Conservation (phyloP, 257 asterid genomes). For the Verbascum thapsus region DNA sequence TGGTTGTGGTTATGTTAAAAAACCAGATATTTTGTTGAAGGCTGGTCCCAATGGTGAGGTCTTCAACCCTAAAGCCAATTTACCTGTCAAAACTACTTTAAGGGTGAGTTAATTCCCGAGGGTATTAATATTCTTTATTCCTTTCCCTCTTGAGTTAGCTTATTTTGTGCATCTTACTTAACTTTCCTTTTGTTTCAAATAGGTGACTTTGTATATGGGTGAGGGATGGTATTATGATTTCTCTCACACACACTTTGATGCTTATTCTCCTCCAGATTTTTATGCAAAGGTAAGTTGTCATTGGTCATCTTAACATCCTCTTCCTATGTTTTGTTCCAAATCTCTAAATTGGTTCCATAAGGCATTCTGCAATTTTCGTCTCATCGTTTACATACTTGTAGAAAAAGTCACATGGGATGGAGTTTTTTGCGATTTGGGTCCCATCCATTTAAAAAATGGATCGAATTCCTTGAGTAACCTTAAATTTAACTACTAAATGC, state of each 20-base stretch:
- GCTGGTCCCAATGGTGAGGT: slow-evolving; percentile 28
- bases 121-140: neutral
- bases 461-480: too few species aligned
- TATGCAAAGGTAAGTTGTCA: slow-evolving; percentile 37
- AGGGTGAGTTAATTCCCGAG: slow-evolving; percentile 29
- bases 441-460: too few species aligned
- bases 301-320: neutral
- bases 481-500: too few species aligned
- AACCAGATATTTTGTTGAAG: slow-evolving; percentile 38
- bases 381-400: too few species aligned
- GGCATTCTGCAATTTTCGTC: too few species aligned
- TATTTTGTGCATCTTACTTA: neutral
- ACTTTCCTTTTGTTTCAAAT: neutral
- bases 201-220: slow-evolving; percentile 50
- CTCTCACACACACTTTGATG: slow-evolving; percentile 37
- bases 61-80: slow-evolving; percentile 31
- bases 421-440: too few species aligned
- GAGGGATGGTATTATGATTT: slow-evolving; percentile 46
- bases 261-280: slow-evolving; percentile 50
- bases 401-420: too few species aligned
- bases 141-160: neutral
- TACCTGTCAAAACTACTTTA: slow-evolving; percentile 39
- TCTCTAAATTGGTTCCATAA: too few species aligned
- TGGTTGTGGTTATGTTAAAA: slow-evolving; percentile 42
- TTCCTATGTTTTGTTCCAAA: too few species aligned